Evolutionary conservation across 106 monocot genomes (phyloP), one percentile per base, ranked within the genome.

Genomic region (Xerophyta viscosa): DNA sequence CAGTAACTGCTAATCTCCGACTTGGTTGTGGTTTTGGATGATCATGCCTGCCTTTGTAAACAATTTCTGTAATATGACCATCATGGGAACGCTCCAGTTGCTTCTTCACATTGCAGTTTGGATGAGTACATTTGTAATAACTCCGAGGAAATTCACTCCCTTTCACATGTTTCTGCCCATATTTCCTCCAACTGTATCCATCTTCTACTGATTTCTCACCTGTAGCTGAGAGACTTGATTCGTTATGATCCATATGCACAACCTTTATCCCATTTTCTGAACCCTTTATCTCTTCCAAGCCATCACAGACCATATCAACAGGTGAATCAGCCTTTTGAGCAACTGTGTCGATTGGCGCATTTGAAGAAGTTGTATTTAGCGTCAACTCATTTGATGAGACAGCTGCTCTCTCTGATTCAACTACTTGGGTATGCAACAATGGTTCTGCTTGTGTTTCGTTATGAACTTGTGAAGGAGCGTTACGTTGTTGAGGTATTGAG

Each of bases 101-200:
- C 27, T 96, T 96, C 67, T 96, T 96, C 65, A 88, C 66, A 67
- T 81, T 79, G 56, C 94, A 96, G 54, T 84, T 96, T n/a, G 94
- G 72, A 76, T 96, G 88, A 1, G 94, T 96, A 56, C 94, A 92
- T 73, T 92, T 92, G 62, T 92, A 92, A 66, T 92, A 92, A 54
- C 91, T 92, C 49, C 91, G 28, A 6, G 94, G 94, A 68, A 81
- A 89, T 66, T 88, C 94, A 71, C 88, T 77, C 70, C 94, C 94
- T 76, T 96, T 96, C 10, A 96, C 94, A 76, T 70, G 94, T 58
- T 96, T 96, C 21, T 96, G 94, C 8, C 94, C 94, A 76, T 96
- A 96, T 69, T 96, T 96, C 36, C 94, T 61, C 94, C 94, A 96
- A 64, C 88, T 96, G 68, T 88, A 96, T 24, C 91, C 86, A 79